phyloP scores from a whole-genome alignment of 805 yeast species.

The Zygosaccharomyces pseudorouxii region DNA sequence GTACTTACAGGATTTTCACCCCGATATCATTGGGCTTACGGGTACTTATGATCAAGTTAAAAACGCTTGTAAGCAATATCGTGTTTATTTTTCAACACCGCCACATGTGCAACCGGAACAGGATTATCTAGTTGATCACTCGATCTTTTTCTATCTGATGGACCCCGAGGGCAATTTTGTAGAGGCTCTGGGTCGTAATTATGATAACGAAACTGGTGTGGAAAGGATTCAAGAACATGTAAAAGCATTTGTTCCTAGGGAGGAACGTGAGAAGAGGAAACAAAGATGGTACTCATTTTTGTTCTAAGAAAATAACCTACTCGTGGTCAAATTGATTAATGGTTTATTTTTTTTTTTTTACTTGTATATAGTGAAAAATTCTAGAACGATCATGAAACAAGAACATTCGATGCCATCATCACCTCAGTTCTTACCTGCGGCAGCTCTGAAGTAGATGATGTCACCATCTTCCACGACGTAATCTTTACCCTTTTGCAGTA shows the following conservation, averaged over 20 bases:
- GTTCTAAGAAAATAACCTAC: slow-evolving; percentile 14
- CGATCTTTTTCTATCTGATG: slow-evolving; percentile 94
- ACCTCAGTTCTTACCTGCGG: slow-evolving; percentile 72
- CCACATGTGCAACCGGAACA: slow-evolving; percentile 91
- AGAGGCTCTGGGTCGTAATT: slow-evolving; percentile 91
- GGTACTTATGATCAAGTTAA: slow-evolving; percentile 86
- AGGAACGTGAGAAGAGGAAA: slow-evolving; percentile 61
- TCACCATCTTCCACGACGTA: slow-evolving; percentile 96
- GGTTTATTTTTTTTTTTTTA: slow-evolving; percentile 1
- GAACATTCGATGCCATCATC: not conserved
- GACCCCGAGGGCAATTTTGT: slow-evolving; percentile 97
- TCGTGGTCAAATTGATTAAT: slow-evolving; percentile 17
- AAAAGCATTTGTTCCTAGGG: slow-evolving; percentile 68
- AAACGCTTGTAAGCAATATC: slow-evolving; percentile 76
- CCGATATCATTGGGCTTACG: slow-evolving; percentile 82
- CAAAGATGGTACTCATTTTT: slow-evolving; percentile 49
- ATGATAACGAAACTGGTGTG: slow-evolving; percentile 71
- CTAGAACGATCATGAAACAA: slow-evolving; percentile 3
- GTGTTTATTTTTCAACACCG: slow-evolving; percentile 98
- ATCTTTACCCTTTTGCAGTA: slow-evolving; percentile 87
- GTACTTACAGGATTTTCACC: slow-evolving; percentile 86
- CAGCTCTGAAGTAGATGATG: slow-evolving; percentile 86
- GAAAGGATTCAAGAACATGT: slow-evolving; percentile 72
- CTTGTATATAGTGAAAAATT: slow-evolving; percentile 8
- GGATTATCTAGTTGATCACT: slow-evolving; percentile 94